Percentiles rank a stretch among this genome's conserved stretches.
phyloP scores from a whole-genome alignment of 106 monocot species.

The Dioscorea dumetorum region DNA sequence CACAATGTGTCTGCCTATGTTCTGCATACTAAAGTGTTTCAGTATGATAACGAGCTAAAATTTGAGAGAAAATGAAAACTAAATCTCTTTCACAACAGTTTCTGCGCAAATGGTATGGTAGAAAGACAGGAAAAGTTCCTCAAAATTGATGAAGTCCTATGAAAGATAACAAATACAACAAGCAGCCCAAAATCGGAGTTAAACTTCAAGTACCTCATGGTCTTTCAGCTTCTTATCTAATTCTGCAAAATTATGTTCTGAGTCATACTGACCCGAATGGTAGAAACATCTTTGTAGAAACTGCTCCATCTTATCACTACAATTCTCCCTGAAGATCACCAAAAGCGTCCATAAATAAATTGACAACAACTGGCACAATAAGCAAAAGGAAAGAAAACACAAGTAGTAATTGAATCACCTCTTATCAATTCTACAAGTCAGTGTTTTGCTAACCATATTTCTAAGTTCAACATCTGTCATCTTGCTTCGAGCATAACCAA shows the following conservation, averaged over 20 bases:
- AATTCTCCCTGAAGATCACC: slow-evolving; percentile 56
- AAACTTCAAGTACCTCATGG: slow-evolving; percentile 53
- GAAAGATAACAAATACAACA: no score
- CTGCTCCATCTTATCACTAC: slow-evolving; percentile 73
- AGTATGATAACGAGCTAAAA: no score
- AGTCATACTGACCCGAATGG: slow-evolving; percentile 85
- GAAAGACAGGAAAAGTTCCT: no score
- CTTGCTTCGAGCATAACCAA: slow-evolving; percentile 89
- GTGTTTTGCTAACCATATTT: slow-evolving; percentile 75
- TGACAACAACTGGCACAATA: neutral
- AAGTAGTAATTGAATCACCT: slow-evolving; percentile 23
- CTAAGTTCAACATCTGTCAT: slow-evolving; percentile 89
- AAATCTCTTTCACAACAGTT: no score
- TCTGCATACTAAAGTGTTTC: no score
- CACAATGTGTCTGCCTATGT: no score
- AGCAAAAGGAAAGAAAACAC: neutral
- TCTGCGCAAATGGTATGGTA: no score
- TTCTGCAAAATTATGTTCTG: slow-evolving; percentile 55
- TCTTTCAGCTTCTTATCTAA: slow-evolving; percentile 70
- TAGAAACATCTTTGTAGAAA: slow-evolving; percentile 85
- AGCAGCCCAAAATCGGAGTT: no score
- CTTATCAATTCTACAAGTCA: slow-evolving; percentile 91
- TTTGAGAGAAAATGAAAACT: no score
- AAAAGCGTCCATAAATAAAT: neutral
- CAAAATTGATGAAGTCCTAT: no score